phyloP scores from a whole-genome alignment of 2,329 filamentous ascomycete species.

The Calycina herbarum region DNA sequence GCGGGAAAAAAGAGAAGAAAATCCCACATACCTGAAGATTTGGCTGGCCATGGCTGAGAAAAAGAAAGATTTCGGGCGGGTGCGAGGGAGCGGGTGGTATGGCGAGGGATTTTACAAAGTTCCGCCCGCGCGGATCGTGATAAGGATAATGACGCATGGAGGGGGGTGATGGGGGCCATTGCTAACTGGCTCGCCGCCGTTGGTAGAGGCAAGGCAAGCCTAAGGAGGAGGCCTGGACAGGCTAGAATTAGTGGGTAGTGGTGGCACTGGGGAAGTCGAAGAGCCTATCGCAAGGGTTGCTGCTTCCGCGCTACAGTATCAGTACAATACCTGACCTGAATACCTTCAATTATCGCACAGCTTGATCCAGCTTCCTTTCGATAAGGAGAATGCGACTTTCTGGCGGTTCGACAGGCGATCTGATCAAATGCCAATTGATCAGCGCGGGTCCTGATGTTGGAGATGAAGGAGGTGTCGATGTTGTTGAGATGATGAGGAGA shows the following conservation, averaged over 20 bases:
- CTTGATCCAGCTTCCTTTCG: background rate
- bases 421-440: background rate
- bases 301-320: background rate
- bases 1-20: slow-evolving; percentile 2
- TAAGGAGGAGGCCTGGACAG: too few relatives aligned
- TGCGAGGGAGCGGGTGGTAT: background rate
- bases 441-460: background rate
- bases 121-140: slow-evolving; percentile 18
- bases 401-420: background rate
- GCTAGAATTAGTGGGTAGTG: background rate
- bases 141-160: slow-evolving; percentile 24
- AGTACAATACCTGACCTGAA: background rate
- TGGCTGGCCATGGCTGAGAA: slow-evolving; percentile 19
- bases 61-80: slow-evolving; percentile 21
- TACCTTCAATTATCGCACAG: background rate
- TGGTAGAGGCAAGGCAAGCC: too few relatives aligned
- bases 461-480: background rate
- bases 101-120: slow-evolving; percentile 6
- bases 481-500: background rate
- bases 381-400: background rate
- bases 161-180: slow-evolving; percentile 10
- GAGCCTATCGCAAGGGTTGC: background rate
- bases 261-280: background rate
- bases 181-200: background rate
- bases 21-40: slow-evolving; percentile 27